Conservation (phyloP, 371 early-diverging fungal genomes). For the Apophysomyces ossiformis region DNA sequence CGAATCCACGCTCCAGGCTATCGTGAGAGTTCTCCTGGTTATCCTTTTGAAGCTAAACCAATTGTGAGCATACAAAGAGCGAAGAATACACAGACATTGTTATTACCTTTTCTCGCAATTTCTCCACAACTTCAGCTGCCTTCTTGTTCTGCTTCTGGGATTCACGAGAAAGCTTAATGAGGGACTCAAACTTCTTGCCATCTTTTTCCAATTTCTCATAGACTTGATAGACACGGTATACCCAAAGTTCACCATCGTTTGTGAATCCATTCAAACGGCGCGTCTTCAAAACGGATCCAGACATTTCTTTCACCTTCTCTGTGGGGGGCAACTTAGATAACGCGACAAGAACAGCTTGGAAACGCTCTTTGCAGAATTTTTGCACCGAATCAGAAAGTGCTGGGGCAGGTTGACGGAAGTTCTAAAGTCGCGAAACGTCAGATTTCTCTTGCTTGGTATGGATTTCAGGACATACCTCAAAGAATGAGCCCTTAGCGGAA, state of each 20-base stretch:
- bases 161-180: slow-evolving; percentile 22
- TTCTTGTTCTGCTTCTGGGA: slow-evolving; percentile 25
- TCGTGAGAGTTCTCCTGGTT: slow-evolving; percentile 46
- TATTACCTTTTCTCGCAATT: slow-evolving; percentile 19
- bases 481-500: slow-evolving; percentile 31
- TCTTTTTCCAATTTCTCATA: slow-evolving; percentile 54
- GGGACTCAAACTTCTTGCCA: slow-evolving; percentile 35
- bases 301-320: slow-evolving; percentile 45
- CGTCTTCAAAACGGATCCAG: slow-evolving; percentile 40
- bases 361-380: slow-evolving; percentile 61
- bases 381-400: slow-evolving; percentile 58
- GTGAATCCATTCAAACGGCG: slow-evolving; percentile 61
- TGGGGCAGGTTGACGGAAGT: slow-evolving; percentile 55
- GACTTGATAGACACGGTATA: slow-evolving; percentile 55
- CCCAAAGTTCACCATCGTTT: slow-evolving; percentile 69
- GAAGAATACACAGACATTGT: neutral
- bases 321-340: slow-evolving; percentile 62
- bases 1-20: slow-evolving; percentile 68
- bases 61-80: slow-evolving; percentile 10
- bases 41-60: slow-evolving; percentile 31
- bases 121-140: slow-evolving; percentile 28
- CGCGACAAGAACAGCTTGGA: slow-evolving; percentile 70
- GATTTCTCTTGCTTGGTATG: neutral
- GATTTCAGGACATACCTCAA: slow-evolving; percentile 31
- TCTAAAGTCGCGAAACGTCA: slow-evolving; percentile 16